A percentile compares a stretch with the other conserved stretches of the same genome.
These are phyloP conservation scores for Wallacemonas sp. DNA, from an alignment of 208 protist species.

Conservation along the genomic window DNA sequence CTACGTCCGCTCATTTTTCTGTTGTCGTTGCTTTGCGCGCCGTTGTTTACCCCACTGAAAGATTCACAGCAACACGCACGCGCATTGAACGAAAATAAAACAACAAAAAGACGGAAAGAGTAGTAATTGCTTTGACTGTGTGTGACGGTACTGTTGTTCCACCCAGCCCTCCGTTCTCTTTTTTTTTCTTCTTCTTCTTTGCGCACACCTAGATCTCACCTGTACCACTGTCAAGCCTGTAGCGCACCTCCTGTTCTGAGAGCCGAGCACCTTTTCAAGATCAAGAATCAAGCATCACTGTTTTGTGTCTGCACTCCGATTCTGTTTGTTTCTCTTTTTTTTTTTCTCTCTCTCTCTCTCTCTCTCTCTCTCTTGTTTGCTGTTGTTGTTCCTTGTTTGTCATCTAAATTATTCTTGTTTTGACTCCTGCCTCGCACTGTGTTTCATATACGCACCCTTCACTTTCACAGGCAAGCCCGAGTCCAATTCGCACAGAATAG, in stretches of 20 bases:
- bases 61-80: slow-evolving; percentile 20
- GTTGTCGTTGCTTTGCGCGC: slow-evolving; percentile 14
- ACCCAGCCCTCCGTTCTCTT: slow-evolving; percentile 15
- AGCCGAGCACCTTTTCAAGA: neutral
- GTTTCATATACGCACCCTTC: slow-evolving; percentile 4
- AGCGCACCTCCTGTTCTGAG: neutral
- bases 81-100: slow-evolving; percentile 20
- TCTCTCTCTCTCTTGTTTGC: slow-evolving; percentile 11
- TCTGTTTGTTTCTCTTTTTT: slow-evolving; percentile 25
- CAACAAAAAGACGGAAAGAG: slow-evolving; percentile 3
- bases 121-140: slow-evolving; percentile 10
- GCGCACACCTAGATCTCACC: slow-evolving; percentile 1
- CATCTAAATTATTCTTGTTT: slow-evolving; percentile 2
- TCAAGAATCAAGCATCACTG: neutral
- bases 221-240: slow-evolving; percentile 16
- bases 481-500: neutral
- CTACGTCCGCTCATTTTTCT: slow-evolving; percentile 8
- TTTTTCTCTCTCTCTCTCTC: slow-evolving; percentile 5
- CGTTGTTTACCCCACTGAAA: slow-evolving; percentile 7
- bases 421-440: slow-evolving; percentile 6
- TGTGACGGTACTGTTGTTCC: slow-evolving; percentile 8
- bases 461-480: neutral
- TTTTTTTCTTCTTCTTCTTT: slow-evolving; percentile 20
- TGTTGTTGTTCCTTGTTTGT: neutral
- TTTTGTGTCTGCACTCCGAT: neutral